Evolutionary conservation across 805 yeast species (phyloP), one percentile per base, ranked within the genome.

Genomic region (Danielozyma ontarioensis): DNA sequence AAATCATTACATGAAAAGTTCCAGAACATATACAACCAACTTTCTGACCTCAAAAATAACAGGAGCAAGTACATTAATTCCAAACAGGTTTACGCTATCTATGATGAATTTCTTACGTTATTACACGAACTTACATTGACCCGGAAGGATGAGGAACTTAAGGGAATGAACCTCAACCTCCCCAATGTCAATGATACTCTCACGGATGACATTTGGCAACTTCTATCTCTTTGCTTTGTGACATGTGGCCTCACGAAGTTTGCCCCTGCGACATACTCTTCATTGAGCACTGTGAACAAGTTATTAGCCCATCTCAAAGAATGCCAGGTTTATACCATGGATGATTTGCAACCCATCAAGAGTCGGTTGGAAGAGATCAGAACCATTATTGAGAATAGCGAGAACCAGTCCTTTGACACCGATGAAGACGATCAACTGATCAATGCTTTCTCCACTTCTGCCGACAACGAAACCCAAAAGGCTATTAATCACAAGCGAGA

Each of bases 191-290:
- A 84, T 12, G 96, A 89, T 50, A 66, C 76, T 7, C 70, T 84
- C 8, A 68, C 86, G 27, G 97, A 89, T 56, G 97, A 89, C 49
- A 85, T 84, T 15, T 87, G 90, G 70, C 96, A 90, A 57, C 62
- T 93, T 30, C 62, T 90, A 28, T 83, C 95, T 11, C 68, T 93
- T 32, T 83, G 93, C 44, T 86, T 89, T 57, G 76, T 90, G 50
- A 86, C 97, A 2, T 93, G 94, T 38, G 99, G 99, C 3, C 67
- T 87, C 46, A 83, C 83, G 29, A 81, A 87, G 46, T 74, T 87
- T 23, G 95, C 96, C 1, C 96, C 97, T 1, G 96, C 97, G 4
- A 85, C 96, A 1, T 93, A 84, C 59, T 90, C 95, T 4, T 84
- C 95, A 3, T 63, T 90, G 27, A 72, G 88, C 27, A 87, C 97